Evolutionary conservation across 257 asterid genomes (phyloP).

Genomic region (Paraleonurus japonicus): DNA sequence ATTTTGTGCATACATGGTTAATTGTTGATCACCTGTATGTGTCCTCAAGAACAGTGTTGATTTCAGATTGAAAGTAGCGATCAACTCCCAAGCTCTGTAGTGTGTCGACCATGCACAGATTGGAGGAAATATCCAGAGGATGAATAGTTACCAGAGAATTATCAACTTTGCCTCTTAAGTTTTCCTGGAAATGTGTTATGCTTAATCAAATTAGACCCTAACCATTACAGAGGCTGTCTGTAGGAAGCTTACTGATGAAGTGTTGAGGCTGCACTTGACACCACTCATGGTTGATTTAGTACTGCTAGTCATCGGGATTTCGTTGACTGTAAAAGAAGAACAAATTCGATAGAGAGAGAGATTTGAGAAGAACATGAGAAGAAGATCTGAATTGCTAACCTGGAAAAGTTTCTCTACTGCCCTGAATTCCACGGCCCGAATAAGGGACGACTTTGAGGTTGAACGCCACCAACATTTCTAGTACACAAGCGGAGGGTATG

Average conservation of each 20-base stretch:
- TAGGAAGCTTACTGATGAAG: not conserved
- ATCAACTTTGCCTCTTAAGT: not conserved
- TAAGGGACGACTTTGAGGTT: not conserved
- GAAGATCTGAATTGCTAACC: not conserved
- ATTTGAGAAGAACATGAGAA: not conserved
- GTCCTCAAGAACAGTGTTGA: constrained; percentile 21
- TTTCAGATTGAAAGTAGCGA: constrained; percentile 27
- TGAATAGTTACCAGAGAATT: not conserved
- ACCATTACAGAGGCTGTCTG: too few relatives aligned
- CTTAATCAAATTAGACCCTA: too few relatives aligned
- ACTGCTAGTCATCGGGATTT: not conserved
- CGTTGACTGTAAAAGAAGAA: not conserved
- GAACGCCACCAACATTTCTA: not conserved
- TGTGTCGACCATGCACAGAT: constrained; percentile 26
- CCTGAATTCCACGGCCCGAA: not conserved
- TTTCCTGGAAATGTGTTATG: not conserved
- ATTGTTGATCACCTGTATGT: not conserved
- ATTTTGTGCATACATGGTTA: not conserved
- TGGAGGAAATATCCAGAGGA: constrained; percentile 10
- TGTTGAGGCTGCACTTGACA: not conserved
- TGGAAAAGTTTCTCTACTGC: not conserved
- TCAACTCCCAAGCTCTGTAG: constrained; percentile 32
- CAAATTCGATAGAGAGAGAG: not conserved
- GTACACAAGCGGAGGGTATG: not conserved
- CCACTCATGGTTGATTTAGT: not conserved